These are phyloP conservation scores for Fermentozyma sake DNA, from an alignment of 1,139 yeast species.

Conservation along the genomic window DNA sequence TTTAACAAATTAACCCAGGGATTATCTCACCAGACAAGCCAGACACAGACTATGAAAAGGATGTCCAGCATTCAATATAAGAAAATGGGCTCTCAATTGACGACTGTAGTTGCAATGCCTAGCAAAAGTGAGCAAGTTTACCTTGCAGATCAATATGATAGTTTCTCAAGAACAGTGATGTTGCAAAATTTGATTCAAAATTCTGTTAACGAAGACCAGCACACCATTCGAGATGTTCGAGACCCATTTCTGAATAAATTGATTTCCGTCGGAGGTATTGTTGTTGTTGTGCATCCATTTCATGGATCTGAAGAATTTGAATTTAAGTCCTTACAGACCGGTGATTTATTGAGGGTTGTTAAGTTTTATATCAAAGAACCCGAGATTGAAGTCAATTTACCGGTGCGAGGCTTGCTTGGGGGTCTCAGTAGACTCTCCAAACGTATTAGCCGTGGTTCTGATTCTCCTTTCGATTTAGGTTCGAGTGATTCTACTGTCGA, in stretches of 20 bases:
- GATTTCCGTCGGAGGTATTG: constrained; percentile 31
- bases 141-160: constrained; percentile 19
- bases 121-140: constrained; percentile 10
- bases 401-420: too few relatives aligned
- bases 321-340: constrained; percentile 24
- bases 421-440: too few relatives aligned
- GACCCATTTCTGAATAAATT: constrained; percentile 28
- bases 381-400: constrained; percentile 5
- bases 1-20: constrained; percentile 12
- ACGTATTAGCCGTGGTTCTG: not conserved
- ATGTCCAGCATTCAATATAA: constrained; percentile 11
- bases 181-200: constrained; percentile 21
- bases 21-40: not conserved
- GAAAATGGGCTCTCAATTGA: constrained; percentile 4
- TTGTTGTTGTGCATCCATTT: constrained; percentile 33
- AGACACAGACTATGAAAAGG: constrained; percentile 4
- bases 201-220: constrained; percentile 9
- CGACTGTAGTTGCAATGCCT: constrained; percentile 15
- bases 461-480: not conserved
- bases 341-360: constrained; percentile 31
- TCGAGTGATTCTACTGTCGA: constrained; percentile 3
- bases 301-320: constrained; percentile 19
- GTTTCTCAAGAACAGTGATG: constrained; percentile 25
- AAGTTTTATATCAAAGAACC: constrained; percentile 20
- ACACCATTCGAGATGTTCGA: constrained; percentile 19